A percentile compares a stretch with the other conserved stretches of the same genome.
phyloP scores from a whole-genome alignment of 2,329 filamentous ascomycete species.

The Grosmannia clavigera region DNA sequence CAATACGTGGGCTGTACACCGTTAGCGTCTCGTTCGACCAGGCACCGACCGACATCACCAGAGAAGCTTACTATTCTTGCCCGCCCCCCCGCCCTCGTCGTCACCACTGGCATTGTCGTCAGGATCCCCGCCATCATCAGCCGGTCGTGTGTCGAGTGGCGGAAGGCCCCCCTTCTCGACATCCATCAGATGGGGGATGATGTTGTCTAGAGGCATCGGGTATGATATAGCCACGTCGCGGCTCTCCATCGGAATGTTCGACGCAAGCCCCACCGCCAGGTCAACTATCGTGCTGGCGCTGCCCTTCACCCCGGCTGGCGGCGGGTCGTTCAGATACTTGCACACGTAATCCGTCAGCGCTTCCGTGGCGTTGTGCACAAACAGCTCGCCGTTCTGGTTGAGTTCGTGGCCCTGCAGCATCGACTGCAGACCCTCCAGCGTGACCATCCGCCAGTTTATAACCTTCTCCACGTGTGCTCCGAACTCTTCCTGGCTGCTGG shows the following conservation, averaged over 20 bases:
- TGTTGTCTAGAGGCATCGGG: conserved; percentile 60
- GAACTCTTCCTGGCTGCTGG: conserved; percentile 72
- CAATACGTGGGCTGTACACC: conserved; percentile 16
- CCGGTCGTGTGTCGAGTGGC: conserved; percentile 34
- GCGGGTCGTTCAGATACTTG: conserved; percentile 62
- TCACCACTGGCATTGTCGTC: conserved; percentile 25
- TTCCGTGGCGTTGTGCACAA: conserved; percentile 58
- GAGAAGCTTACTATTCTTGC: conserved; percentile 15
- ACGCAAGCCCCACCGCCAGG: conserved; percentile 71
- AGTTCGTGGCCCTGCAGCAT: conserved; percentile 53
- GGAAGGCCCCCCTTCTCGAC: conserved; percentile 62
- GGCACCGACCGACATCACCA: neutral
- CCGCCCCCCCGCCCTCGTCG: conserved; percentile 24
- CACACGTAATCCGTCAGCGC: conserved; percentile 58
- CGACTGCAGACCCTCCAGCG: conserved; percentile 76
- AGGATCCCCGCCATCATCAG: conserved; percentile 20
- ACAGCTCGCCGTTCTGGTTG: conserved; percentile 50
- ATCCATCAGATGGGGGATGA: conserved; percentile 72
- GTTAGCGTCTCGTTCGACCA: neutral
- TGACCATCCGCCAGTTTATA: conserved; percentile 85
- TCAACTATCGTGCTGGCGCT: conserved; percentile 89
- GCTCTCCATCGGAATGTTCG: conserved; percentile 80
- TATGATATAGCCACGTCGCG: conserved; percentile 83
- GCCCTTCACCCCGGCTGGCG: conserved; percentile 71
- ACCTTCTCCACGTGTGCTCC: conserved; percentile 81